Percentiles rank a stretch among this genome's conserved stretches.
Conservation (phyloP, 495 filamentous ascomycete genomes). For the Penicillium dipodomyicola region DNA sequence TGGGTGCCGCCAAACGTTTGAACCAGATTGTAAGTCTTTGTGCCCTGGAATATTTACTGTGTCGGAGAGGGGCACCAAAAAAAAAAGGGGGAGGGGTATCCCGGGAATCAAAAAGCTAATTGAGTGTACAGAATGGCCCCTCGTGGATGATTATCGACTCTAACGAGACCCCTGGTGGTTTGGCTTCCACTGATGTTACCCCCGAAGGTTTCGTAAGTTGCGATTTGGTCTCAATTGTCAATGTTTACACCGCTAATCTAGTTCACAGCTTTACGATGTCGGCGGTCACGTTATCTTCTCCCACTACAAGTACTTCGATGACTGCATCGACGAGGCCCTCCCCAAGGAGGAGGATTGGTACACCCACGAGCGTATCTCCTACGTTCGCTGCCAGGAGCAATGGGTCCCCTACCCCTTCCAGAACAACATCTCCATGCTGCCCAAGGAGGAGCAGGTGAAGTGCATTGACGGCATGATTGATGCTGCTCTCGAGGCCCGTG, state of each 20-base stretch:
- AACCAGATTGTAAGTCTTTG: constrained; percentile 81
- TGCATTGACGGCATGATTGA: constrained; percentile 98
- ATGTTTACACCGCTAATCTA: constrained; percentile 17
- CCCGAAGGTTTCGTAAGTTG: constrained; percentile 93
- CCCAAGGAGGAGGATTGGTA: constrained; percentile 95
- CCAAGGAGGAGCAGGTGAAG: constrained; percentile 93
- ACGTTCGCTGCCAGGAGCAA: constrained; percentile 90
- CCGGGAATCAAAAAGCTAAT: constrained; percentile 6
- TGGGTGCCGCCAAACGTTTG: constrained; percentile 95
- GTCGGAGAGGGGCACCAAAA: constrained; percentile 10
- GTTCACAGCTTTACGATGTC: constrained; percentile 87
- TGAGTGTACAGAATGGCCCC: constrained; percentile 63
- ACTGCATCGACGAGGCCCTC: constrained; percentile 94
- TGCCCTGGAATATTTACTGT: constrained; percentile 10
- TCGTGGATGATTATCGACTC: constrained; percentile 97
- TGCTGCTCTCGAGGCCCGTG: constrained; percentile 80
- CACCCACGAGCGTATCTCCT: constrained; percentile 96
- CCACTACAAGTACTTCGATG: constrained; percentile 99
- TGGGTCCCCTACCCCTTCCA: constrained; percentile 99
- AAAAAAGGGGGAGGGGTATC: constrained; percentile 26
- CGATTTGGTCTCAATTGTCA: constrained; percentile 9
- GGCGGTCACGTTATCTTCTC: constrained; percentile 99
- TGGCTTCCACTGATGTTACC: constrained; percentile 94
- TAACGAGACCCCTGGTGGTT: constrained; percentile 90
- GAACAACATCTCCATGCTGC: constrained; percentile 99